Evolutionary conservation across 2,329 filamentous ascomycete genomes (phyloP).

Genomic region (Torrubiellomyces zombiae): DNA sequence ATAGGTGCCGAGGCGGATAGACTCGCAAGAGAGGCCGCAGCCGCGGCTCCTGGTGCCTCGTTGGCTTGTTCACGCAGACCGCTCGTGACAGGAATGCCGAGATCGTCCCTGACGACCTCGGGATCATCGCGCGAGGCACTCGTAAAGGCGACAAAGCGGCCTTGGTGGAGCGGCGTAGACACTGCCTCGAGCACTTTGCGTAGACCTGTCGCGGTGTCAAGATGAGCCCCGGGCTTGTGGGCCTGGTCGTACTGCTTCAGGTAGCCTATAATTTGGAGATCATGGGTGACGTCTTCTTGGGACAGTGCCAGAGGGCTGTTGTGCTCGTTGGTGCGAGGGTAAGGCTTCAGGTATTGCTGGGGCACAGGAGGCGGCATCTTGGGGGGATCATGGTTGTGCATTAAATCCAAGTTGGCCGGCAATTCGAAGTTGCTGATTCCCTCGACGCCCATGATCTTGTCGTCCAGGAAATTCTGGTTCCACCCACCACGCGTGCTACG

Average conservation of each 20-base stretch:
- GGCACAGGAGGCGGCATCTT: slow-evolving; percentile 41
- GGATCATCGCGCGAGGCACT: slow-evolving; percentile 28
- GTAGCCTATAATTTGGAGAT: slow-evolving; percentile 40
- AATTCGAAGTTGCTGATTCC: slow-evolving; percentile 42
- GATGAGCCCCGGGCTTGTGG: slow-evolving; percentile 36
- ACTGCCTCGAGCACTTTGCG: slow-evolving; percentile 40
- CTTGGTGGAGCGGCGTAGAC: slow-evolving; percentile 28
- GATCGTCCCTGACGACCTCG: slow-evolving; percentile 30
- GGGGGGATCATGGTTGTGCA: slow-evolving; percentile 35
- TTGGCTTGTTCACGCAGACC: slow-evolving; percentile 24
- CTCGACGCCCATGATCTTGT: slow-evolving; percentile 42
- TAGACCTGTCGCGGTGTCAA: slow-evolving; percentile 36
- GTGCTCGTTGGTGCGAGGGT: slow-evolving; percentile 34
- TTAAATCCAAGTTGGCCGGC: slow-evolving; percentile 39
- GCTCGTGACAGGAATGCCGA: slow-evolving; percentile 29
- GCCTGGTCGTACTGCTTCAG: slow-evolving; percentile 38
- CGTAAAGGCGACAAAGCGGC: slow-evolving; percentile 31
- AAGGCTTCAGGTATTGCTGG: slow-evolving; percentile 41
- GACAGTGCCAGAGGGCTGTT: slow-evolving; percentile 36
- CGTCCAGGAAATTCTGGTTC: slow-evolving; percentile 38
- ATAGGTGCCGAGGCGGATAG: slow-evolving; percentile 26
- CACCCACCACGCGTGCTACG: slow-evolving; percentile 41
- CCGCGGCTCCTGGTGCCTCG: slow-evolving; percentile 9
- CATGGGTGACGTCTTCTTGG: slow-evolving; percentile 34
- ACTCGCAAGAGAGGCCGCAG: slow-evolving; percentile 9